phyloP scores from a whole-genome alignment of 805 yeast genomes.

The Candida sonorensis region DNA sequence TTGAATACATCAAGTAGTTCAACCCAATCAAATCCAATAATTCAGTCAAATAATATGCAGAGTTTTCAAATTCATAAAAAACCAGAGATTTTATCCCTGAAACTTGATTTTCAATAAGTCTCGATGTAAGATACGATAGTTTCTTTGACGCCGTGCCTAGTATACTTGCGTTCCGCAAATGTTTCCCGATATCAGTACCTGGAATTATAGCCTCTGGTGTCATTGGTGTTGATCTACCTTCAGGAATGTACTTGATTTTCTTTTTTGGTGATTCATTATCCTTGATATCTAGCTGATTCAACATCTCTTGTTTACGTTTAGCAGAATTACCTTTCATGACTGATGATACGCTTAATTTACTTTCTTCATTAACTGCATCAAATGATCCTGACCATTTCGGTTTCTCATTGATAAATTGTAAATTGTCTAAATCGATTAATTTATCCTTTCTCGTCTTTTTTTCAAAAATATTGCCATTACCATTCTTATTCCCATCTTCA shows the following conservation, averaged over 20 bases:
- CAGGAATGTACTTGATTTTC: conserved; percentile 12
- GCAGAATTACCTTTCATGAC: too few species aligned
- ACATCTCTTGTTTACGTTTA: conserved; percentile 1
- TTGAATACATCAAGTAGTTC: conserved; percentile 56
- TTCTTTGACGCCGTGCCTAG: conserved; percentile 63
- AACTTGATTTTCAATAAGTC: conserved; percentile 45
- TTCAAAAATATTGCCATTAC: neutral
- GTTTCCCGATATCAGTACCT: conserved; percentile 15
- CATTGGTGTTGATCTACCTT: conserved; percentile 12
- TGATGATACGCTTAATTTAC: too few species aligned
- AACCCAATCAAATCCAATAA: conserved; percentile 55
- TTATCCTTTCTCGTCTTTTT: conserved; percentile 28
- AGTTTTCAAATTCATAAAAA: conserved; percentile 66
- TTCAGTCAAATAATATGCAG: conserved; percentile 63
- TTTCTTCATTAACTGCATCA: conserved; percentile 20
- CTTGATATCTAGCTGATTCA: neutral
- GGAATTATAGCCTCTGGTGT: conserved; percentile 21
- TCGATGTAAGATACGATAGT: conserved; percentile 50
- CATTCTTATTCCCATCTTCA: conserved; percentile 29
- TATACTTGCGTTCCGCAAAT: conserved; percentile 30
- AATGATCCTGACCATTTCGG: conserved; percentile 24
- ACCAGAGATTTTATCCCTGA: conserved; percentile 47
- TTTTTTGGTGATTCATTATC: conserved; percentile 12
- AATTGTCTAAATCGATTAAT: conserved; percentile 26
- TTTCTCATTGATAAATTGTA: conserved; percentile 19